These are phyloP conservation scores for Cyberlindnera mississippiensis DNA, from an alignment of 805 yeast genomes.

Conservation along the genomic window DNA sequence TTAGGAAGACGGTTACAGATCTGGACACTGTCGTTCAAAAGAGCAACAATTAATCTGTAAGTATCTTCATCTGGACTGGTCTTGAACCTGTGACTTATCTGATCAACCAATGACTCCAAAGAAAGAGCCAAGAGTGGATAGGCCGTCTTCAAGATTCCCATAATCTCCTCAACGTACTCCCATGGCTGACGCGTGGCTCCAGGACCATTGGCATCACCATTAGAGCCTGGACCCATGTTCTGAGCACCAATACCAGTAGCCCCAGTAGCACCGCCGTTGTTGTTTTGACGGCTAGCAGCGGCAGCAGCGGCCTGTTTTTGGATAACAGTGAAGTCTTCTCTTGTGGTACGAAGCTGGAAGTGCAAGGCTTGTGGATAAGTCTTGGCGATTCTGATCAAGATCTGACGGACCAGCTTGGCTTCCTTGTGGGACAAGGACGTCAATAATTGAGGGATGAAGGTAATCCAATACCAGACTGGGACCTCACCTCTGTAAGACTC, in stretches of 20 bases:
- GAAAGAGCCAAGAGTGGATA: conserved; percentile 91
- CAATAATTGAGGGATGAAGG: conserved; percentile 90
- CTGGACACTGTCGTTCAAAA: conserved; percentile 90
- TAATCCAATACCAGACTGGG: conserved; percentile 99
- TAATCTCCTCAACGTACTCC: conserved; percentile 89
- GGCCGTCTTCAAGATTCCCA: conserved; percentile 94
- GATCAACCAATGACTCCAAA: conserved; percentile 92
- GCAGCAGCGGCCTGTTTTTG: conserved; percentile 67
- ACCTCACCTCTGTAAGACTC: conserved; percentile 92
- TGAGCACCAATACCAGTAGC: conserved; percentile 2
- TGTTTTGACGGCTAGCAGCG: conserved; percentile 32
- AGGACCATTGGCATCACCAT: conserved; percentile 5
- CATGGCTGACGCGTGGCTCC: conserved; percentile 67
- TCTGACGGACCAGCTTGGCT: conserved; percentile 83
- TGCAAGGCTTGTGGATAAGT: conserved; percentile 97
- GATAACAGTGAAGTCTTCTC: conserved; percentile 85
- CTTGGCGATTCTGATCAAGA: conserved; percentile 88
- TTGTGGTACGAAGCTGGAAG: conserved; percentile 91
- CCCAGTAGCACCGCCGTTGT: not conserved
- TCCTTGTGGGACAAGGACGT: conserved; percentile 89
- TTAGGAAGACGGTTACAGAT: conserved; percentile 80
- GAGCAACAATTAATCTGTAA: conserved; percentile 86
- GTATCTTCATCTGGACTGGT: conserved; percentile 95
- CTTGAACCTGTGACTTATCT: conserved; percentile 89
- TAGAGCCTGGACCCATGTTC: not conserved